Conservation (phyloP, 768 basidiomycete species). For the Suillus subluteus region DNA sequence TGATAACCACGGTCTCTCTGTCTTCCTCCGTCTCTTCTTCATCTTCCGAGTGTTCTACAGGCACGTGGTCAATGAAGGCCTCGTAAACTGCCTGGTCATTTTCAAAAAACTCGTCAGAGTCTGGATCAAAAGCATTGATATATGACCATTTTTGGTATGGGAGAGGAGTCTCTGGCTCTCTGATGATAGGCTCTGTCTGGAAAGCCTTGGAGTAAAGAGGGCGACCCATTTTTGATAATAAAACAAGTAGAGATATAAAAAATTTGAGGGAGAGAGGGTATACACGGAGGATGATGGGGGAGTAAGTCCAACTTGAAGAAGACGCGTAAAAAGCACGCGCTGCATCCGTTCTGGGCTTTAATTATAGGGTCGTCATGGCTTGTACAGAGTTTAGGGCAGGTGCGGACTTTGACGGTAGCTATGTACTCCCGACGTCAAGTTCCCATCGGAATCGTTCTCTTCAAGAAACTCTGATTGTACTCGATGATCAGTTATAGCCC, state of each 20-base stretch:
- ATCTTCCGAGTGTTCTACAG: constrained; percentile 10
- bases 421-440: no score
- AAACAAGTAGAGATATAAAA: constrained; percentile 24
- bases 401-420: constrained; percentile 32
- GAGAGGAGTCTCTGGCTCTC: constrained; percentile 43
- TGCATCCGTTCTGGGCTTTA: constrained; percentile 17
- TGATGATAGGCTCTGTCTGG: constrained; percentile 40
- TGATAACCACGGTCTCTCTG: constrained; percentile 36
- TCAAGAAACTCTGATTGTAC: neutral
- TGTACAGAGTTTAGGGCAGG: constrained; percentile 37
- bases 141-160: constrained; percentile 63
- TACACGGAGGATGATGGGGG: constrained; percentile 14
- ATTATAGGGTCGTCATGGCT: constrained; percentile 9
- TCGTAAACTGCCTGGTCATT: constrained; percentile 63
- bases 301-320: neutral
- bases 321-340: constrained; percentile 11
- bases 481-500: neutral
- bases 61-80: constrained; percentile 57
- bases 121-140: constrained; percentile 74
- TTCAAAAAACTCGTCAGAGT: constrained; percentile 77
- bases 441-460: neutral
- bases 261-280: constrained; percentile 15
- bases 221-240: constrained; percentile 55
- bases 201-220: constrained; percentile 58
- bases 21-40: constrained; percentile 34